Evolutionary conservation across 2,329 filamentous ascomycete genomes (phyloP), one percentile per base, ranked within the genome.

Genomic region (Podosphaera xanthii): DNA sequence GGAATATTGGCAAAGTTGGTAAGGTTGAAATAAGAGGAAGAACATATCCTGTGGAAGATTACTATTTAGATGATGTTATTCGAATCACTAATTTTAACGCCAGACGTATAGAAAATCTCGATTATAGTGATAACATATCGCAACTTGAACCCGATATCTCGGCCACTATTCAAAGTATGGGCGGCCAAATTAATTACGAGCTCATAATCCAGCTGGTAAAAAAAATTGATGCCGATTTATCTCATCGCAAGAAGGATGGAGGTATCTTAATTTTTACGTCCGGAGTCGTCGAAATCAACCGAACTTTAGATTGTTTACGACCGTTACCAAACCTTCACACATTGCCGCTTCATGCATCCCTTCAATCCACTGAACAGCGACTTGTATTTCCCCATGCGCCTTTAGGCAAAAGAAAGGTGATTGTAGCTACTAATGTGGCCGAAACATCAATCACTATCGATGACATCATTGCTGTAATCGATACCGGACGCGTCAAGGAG

Each of bases 371-470:
- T 1, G 91, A 97, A 65, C 92, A 98, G 70, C 84, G 86, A 61
- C 79, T 82, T 33, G 92, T 98, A 0, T 98, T 98, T 69, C 77
- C 80, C 35, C 76, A 77, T 12, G 74, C 92, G 3, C 90, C 91
- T 0, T 70, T 73, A 2, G 89, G 89, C 0, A 90, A 87, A 71
- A 79, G 92, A 42, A 98, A 98, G 71, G 81, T 98, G 10, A 86
- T 98, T 40, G 87, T 91, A 5, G 87, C 92, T 0, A 98, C 92
- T 52, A 98, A 98, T 67, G 91, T 98, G 2, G 92, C 92, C 1
- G 92, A 98, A 70, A 98, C 92, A 0, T 97, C 92, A 1, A 97
- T 98, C 69, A 98, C 92, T 0, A 98, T 98, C 61, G 90, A 96
- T 68, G 92, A 98, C 68, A 87, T 98, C 58, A 86, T 97, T 2